Evolutionary conservation across 345 rosid genomes (phyloP).

Genomic region (Euphorbia tirucalli): DNA sequence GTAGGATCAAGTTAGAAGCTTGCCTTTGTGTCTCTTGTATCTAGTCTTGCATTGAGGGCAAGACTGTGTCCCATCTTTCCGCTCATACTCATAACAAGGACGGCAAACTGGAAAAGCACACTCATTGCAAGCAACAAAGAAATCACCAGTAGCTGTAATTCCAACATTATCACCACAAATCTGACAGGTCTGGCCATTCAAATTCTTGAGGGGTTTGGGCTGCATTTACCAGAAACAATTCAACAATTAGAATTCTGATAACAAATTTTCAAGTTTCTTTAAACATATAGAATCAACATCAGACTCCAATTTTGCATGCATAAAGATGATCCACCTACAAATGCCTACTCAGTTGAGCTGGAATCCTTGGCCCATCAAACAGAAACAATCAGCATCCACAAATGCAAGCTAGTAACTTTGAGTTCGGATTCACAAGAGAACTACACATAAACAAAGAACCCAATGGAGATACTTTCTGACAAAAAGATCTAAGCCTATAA

Average conservation of each 20-base stretch:
- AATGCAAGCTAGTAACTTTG: background rate
- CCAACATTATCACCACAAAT: constrained; percentile 95
- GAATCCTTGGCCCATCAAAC: background rate
- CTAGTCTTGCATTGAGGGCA: constrained; percentile 99
- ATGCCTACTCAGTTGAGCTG: background rate
- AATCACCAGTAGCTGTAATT: constrained; percentile 53
- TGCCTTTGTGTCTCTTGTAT: constrained; percentile 91
- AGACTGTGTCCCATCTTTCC: constrained; percentile 96
- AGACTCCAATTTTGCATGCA: background rate
- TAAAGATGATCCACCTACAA: background rate
- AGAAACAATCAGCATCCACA: constrained; percentile 3
- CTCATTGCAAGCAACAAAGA: constrained; percentile 96
- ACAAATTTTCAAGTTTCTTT: background rate
- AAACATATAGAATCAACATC: background rate
- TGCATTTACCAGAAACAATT: constrained; percentile 37
- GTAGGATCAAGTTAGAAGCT: constrained; percentile 9
- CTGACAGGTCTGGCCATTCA: constrained; percentile 83
- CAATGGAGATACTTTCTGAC: background rate
- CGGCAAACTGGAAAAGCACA: constrained; percentile 99
- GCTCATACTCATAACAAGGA: constrained; percentile 97
- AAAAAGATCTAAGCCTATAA: background rate
- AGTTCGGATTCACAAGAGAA: background rate
- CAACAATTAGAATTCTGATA: constrained; percentile 18
- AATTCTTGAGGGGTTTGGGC: constrained; percentile 77
- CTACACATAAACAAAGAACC: background rate